Evolutionary conservation across 1,139 yeast genomes (phyloP), one percentile per base, ranked within the genome.

Genomic region (Protomyces macrosporus): DNA sequence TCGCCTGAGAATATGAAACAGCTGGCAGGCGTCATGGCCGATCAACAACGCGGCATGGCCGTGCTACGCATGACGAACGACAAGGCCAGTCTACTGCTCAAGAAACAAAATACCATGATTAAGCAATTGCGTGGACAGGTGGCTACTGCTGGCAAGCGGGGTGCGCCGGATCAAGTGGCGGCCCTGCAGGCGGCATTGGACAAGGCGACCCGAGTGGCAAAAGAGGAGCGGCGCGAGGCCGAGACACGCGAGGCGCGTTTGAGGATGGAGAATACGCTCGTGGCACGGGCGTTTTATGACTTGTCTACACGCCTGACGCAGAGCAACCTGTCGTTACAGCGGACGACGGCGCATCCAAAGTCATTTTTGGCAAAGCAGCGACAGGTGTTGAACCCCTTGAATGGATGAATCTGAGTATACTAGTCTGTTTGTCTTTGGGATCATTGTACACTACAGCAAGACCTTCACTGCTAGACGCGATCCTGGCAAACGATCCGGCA

Each of bases 391-490:
- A 33, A 23, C 48, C 23, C 40, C 23, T 2, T 23, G 23, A 23
- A 23, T 23, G 23, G 23, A 23, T 23, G 23, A 23, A 2, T 23
- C 2, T 23, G 23, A 23, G 23, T 23, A 23, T 23, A 2, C 23
- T 23, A 23, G 23, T 23, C 23, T 23, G 2, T 23, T 23, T 2
- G 2, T 23, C 23, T 23, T 23, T 23, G 23, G 23, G 23, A 23
- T 23, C 23, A 23, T 23, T 23, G 23, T 7, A 32, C 53, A 45
- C 9, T 12, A 37, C 42, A n/a, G 42, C n/a, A 37, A n/a, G 42
- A 10, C 42, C n/a, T 37, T n/a, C 42, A n/a, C n/a, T 37, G 16
- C 62, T 50, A 80, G 50, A 81, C 83, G 98, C 98, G 93, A 45
- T 89, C 95, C 42, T 37, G 23, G 23, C 42, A 37, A 10, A 10